Percentiles rank a stretch among this genome's conserved stretches.
These are phyloP conservation scores for Calonectria naviculata DNA, from an alignment of 2,329 filamentous ascomycete species.

Conservation along the genomic window DNA sequence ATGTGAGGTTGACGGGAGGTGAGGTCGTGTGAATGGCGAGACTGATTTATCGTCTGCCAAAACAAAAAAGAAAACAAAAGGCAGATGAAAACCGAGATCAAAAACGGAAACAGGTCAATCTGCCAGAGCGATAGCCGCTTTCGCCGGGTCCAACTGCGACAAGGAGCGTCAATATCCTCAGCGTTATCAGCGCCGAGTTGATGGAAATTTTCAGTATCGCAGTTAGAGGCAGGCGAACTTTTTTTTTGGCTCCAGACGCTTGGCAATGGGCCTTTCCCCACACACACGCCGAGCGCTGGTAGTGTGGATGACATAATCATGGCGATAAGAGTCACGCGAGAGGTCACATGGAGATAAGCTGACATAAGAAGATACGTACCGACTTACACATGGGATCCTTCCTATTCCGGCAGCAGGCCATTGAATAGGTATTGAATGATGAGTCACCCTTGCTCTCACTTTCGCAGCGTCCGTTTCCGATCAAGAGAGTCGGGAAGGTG, in stretches of 20 bases:
- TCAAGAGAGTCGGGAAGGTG: conserved; percentile 14
- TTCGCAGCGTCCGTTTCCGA: conserved; percentile 4
- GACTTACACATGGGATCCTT: neutral
- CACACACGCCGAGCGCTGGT: conserved; percentile 9
- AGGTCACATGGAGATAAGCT: conserved; percentile 34
- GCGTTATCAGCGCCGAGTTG: conserved; percentile 35
- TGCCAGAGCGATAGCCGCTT: neutral
- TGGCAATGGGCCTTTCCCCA: conserved; percentile 30
- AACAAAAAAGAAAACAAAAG: neutral
- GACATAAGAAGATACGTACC: neutral
- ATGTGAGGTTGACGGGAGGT: conserved; percentile 12
- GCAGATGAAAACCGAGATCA: neutral
- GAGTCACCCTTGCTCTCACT: conserved; percentile 23
- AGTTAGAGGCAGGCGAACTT: conserved; percentile 44
- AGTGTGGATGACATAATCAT: conserved; percentile 36
- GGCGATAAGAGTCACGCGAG: conserved; percentile 26
- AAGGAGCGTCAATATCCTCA: conserved; percentile 24
- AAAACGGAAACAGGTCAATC: neutral
- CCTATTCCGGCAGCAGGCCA: conserved; percentile 1
- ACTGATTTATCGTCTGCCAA: neutral
- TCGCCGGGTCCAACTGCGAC: neutral
- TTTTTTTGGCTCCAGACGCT: conserved; percentile 43
- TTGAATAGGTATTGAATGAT: neutral
- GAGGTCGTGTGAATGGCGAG: conserved; percentile 30
- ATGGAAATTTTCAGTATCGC: conserved; percentile 50